These are phyloP conservation scores for Microcyclospora tardicrescens DNA, from an alignment of 2,329 filamentous ascomycete species.

Conservation along the genomic window DNA sequence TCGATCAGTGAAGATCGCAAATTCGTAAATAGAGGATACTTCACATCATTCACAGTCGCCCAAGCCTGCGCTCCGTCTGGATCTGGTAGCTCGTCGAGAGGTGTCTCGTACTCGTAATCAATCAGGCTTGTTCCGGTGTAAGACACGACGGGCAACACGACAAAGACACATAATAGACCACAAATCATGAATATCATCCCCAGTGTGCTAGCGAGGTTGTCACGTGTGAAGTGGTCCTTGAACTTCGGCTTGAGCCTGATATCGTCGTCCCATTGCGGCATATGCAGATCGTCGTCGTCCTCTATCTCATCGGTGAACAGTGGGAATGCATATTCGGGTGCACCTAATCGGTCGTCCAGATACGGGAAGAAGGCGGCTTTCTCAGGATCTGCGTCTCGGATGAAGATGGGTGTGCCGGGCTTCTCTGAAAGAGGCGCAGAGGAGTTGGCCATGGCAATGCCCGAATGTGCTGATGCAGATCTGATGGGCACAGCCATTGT, in stretches of 20 bases:
- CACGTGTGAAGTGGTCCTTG: conserved; percentile 33
- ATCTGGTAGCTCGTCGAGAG: conserved; percentile 27
- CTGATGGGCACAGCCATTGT: not conserved
- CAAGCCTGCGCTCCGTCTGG: conserved; percentile 22
- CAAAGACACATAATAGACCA: conserved; percentile 38
- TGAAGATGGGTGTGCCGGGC: conserved; percentile 16
- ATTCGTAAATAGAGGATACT: conserved; percentile 36
- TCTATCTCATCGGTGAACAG: conserved; percentile 39
- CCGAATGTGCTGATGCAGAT: conserved; percentile 2
- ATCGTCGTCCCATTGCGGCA: conserved; percentile 39
- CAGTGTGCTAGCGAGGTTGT: conserved; percentile 30
- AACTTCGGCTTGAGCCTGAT: conserved; percentile 29
- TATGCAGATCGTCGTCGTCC: conserved; percentile 42
- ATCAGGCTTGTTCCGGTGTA: conserved; percentile 29
- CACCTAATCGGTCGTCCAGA: conserved; percentile 35
- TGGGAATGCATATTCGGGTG: conserved; percentile 31
- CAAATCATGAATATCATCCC: conserved; percentile 33
- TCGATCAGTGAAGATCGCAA: conserved; percentile 38
- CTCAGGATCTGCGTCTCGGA: conserved; percentile 20
- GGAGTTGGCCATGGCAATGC: not conserved
- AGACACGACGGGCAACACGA: conserved; percentile 38
- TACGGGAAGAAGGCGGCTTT: conserved; percentile 27
- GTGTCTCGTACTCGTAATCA: conserved; percentile 27
- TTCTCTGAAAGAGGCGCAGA: not conserved
- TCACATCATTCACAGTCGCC: conserved; percentile 36